These are phyloP conservation scores for Cinchona pubescens DNA, from an alignment of 257 asterid species.

Conservation along the genomic window DNA sequence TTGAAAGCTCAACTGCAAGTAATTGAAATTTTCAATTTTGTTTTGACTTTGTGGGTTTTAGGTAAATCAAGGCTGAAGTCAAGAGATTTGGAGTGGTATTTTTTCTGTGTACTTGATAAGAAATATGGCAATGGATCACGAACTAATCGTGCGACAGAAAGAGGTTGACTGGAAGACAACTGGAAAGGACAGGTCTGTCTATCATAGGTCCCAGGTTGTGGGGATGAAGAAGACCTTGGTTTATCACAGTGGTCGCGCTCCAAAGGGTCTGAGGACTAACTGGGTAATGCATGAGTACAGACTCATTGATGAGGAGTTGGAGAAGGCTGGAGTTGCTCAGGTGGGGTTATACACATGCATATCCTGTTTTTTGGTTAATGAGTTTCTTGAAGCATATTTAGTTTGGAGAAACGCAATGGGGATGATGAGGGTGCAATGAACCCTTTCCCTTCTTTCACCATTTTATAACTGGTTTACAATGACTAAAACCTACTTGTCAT, in stretches of 20 bases:
- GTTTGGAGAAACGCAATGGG: not conserved
- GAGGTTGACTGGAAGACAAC: slow-evolving; percentile 98
- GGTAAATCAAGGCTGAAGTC: slow-evolving; percentile 70
- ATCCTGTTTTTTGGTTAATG: slow-evolving; percentile 7
- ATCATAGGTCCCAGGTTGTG: slow-evolving; percentile 56
- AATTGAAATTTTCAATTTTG: not conserved
- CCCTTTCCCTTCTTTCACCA: not conserved
- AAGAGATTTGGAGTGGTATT: slow-evolving; percentile 91
- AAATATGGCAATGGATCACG: slow-evolving; percentile 87
- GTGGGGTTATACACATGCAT: slow-evolving; percentile 31
- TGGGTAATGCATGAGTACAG: slow-evolving; percentile 99
- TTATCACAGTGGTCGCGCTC: slow-evolving; percentile 90
- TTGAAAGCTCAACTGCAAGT: not conserved
- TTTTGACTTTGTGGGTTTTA: slow-evolving; percentile 18
- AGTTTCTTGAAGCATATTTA: not conserved
- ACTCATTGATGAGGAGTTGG: slow-evolving; percentile 66
- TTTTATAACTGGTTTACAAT: not conserved
- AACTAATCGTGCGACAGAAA: slow-evolving; percentile 86
- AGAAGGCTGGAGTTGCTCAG: slow-evolving; percentile 74
- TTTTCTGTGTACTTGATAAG: slow-evolving; percentile 81
- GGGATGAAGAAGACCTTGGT: slow-evolving; percentile 98
- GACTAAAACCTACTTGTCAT: not conserved
- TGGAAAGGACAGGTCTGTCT: slow-evolving; percentile 85
- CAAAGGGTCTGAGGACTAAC: slow-evolving; percentile 80
- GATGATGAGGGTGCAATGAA: not conserved